Base-by-base conservation (phyloP, 1,139 yeast species). In the Hyphopichia buzzinii region DNA sequence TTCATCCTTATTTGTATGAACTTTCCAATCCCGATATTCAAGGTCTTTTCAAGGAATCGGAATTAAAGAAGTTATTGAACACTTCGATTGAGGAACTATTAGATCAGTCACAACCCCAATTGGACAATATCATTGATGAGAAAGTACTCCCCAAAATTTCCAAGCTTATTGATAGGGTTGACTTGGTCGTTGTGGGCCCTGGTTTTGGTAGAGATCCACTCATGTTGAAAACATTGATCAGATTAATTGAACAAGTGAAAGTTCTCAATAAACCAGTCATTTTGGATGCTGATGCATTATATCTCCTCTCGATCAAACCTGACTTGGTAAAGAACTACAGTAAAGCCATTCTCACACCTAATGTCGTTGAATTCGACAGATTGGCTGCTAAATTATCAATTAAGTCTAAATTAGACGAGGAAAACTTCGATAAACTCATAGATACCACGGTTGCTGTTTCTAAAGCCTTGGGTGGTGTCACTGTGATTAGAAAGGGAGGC, bases 281-380 rank as follows among this genome's bases (percentile, higher is more conserved):
- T 2, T 58, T 92, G 34, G 98, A 92, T 55, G 98, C 97, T 0
- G 98, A 92, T 61, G 89, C 92, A 0, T 64, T 92, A 30, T 87
- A 51, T 47, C 59, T 88, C 39, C 57, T 89, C 2, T 74, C 82
- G 17, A 57, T 75, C 28, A 57, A 74, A 6, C 86, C 90, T 0
- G 65, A 64, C 2, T 42, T 85, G 13, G 65, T 84, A 26, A 54
- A 62, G 29, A 79, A 59, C 40, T 79, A 46, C 68, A 63, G 50
- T 33, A 68, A 45, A 35, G 92, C 90, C 0, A 70, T 89, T 1
- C 49, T 92, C 33, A 92, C 98, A 0, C 98, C 98, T 11, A 92
- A 92, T 54, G 83, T 87, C 8, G 83, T 84, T 31, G 98, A 92
- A 57, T 88, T 89, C 53, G 69, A 73, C 39, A 66, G 97, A 26